phyloP scores from a whole-genome alignment of 768 basidiomycete species.

The Boletus tomentosulus region DNA sequence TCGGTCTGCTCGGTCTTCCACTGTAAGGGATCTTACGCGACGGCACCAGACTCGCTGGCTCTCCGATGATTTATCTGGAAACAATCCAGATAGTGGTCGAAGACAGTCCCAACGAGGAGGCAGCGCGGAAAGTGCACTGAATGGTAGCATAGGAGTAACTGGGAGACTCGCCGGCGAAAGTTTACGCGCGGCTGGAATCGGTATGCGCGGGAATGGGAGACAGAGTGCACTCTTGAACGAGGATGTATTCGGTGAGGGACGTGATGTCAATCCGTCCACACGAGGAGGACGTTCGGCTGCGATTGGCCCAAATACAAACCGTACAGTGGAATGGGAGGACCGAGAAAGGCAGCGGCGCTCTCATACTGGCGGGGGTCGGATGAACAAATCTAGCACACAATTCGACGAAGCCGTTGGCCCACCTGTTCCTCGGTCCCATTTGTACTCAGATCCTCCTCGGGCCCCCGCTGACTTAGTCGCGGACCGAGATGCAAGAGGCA shows the following conservation, averaged over 20 bases:
- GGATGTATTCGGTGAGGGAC: conserved; percentile 34
- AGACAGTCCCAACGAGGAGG: conserved; percentile 59
- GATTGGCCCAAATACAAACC: conserved; percentile 3
- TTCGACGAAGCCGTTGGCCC: conserved; percentile 13
- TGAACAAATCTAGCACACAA: conserved; percentile 22
- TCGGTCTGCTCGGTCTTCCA: conserved; percentile 38
- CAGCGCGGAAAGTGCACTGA: conserved; percentile 64
- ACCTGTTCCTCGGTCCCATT: conserved; percentile 17
- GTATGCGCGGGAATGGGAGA: conserved; percentile 32
- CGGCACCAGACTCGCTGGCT: conserved; percentile 52
- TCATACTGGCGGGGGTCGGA: conserved; percentile 18
- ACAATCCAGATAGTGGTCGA: conserved; percentile 35
- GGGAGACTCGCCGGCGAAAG: conserved; percentile 63
- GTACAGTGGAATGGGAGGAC: conserved; percentile 25
- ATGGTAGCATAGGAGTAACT: conserved; percentile 37
- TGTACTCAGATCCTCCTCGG: conserved; percentile 26
- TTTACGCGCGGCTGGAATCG: conserved; percentile 66
- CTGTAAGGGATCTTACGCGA: conserved; percentile 45
- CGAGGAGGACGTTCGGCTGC: conserved; percentile 15
- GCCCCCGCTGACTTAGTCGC: conserved; percentile 9
- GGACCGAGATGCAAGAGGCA: conserved; percentile 22
- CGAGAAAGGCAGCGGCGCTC: conserved; percentile 18
- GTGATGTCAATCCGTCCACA: conserved; percentile 14
- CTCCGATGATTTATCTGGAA: conserved; percentile 43
- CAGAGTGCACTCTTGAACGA: conserved; percentile 28